Evolutionary conservation across 306 rosid species (phyloP).

Genomic region (Cicer judaicum): DNA sequence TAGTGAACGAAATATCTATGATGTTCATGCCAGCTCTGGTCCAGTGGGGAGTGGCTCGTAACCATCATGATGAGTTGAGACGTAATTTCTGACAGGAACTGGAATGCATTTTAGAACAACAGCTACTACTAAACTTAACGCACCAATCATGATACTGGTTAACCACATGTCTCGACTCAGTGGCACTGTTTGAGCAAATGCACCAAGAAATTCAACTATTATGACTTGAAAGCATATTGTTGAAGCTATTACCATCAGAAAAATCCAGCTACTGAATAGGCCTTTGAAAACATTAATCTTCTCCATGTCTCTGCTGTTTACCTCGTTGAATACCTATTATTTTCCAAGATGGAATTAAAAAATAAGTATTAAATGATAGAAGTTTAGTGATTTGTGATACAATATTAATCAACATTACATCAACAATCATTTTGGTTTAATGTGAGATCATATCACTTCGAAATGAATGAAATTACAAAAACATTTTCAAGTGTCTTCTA

Average conservation of each 20-base stretch:
- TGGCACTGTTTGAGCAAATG: constrained; percentile 79
- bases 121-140: constrained; percentile 62
- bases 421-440: no score
- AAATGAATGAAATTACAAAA: no score
- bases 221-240: constrained; percentile 70
- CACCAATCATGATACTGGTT: constrained; percentile 67
- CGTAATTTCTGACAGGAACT: constrained; percentile 32
- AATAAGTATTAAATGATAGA: not conserved
- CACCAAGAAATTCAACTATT: constrained; percentile 68
- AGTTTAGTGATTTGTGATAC: not conserved
- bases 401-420: no score
- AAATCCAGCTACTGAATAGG: constrained; percentile 61
- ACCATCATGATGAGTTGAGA: constrained; percentile 50
- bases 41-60: constrained; percentile 76
- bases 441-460: no score
- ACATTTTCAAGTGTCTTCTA: no score
- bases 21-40: constrained; percentile 65
- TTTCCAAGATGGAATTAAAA: constrained; percentile 2
- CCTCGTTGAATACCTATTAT: constrained; percentile 76
- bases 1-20: not conserved
- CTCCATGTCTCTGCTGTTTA: constrained; percentile 95
- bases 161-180: constrained; percentile 63
- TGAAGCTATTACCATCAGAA: constrained; percentile 57
- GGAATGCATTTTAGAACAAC: constrained; percentile 75
- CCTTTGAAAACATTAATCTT: constrained; percentile 74